Evolutionary conservation across 192 early-diverging fungal genomes (phyloP), one percentile per base, ranked within the genome.

Genomic region (Kickxella alabastrina): DNA sequence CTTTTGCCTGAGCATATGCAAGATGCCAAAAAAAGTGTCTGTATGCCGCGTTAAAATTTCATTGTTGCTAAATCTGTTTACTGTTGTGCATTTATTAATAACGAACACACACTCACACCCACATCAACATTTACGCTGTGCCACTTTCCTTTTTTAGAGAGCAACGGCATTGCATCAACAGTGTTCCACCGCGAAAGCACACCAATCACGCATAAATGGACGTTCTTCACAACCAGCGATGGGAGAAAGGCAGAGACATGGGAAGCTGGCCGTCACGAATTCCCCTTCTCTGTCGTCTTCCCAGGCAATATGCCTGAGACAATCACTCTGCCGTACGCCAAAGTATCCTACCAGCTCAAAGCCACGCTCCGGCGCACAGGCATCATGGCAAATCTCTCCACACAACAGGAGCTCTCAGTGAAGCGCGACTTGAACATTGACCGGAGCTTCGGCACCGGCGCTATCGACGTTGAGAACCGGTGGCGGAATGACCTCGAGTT

Each of bases 401-500:
- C 62, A 3, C 43, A 43, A 21, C 60, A 51, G 35, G 60, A 62
- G 6, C 28, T 75, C 28, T 10, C 19, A 32, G 65, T 68, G 15
- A 68, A 68, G 60, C 65, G 72, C 47, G 72, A 75, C 36, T 54
- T 75, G 61, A 54, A 65, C 5, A 41, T 61, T 29, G 65, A 68
- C 50, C 65, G 72, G 55, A 54, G 41, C 37, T 68, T 68, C 51
- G 61, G 72, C 44, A 59, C 72, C 2, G 72, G 72, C 39, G 65
- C 72, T 9, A 65, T 75, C 14, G 53, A 59, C 39, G 65, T 75
- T 10, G 65, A 75, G 27, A 68, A 68, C 57, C 48, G 65, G 45
- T 75, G 72, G 72, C 65, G 62, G 34, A 56, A 58, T 7, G 68
- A 64, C 53, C 66, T 75, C 36, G 72, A 75, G 23, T 68, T 75